Evolutionary conservation across 495 filamentous ascomycete genomes (phyloP).

Genomic region (Penicillium mononematosum): DNA sequence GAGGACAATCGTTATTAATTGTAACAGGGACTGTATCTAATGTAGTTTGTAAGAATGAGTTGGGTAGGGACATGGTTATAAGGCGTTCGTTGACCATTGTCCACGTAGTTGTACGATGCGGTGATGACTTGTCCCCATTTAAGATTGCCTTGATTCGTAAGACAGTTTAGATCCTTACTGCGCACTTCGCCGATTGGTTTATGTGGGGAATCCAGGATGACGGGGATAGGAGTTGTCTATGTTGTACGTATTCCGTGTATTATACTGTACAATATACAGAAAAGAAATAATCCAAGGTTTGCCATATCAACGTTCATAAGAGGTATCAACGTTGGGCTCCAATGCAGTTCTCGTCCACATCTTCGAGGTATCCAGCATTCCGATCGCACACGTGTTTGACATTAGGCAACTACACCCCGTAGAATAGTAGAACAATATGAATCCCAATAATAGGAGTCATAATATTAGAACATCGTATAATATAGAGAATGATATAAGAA

Average conservation of each 20-base stretch:
- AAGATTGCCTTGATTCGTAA: conserved; percentile 18
- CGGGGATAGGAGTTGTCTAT: conserved; percentile 8
- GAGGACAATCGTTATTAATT: conserved; percentile 1
- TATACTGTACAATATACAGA: neutral
- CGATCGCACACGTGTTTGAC: conserved; percentile 19
- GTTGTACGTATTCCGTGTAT: neutral
- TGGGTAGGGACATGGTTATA: neutral
- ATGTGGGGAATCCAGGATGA: conserved; percentile 17
- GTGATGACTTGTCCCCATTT: conserved; percentile 11
- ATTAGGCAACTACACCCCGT: neutral
- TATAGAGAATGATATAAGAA: neutral
- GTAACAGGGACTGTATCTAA: too few relatives aligned
- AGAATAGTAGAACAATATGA: neutral
- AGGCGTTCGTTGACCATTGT: neutral
- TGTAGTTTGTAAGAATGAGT: neutral
- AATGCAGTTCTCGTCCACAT: neutral
- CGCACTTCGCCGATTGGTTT: conserved; percentile 20
- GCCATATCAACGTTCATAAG: neutral
- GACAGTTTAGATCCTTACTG: conserved; percentile 13
- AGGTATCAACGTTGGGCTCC: conserved; percentile 3
- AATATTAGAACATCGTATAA: conserved; percentile 2
- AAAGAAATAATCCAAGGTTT: neutral
- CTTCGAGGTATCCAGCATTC: conserved; percentile 13
- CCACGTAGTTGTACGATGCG: neutral
- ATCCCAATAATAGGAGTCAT: neutral